These are phyloP conservation scores for Collybia sp. DNA, from an alignment of 768 basidiomycete genomes.

Conservation along the genomic window DNA sequence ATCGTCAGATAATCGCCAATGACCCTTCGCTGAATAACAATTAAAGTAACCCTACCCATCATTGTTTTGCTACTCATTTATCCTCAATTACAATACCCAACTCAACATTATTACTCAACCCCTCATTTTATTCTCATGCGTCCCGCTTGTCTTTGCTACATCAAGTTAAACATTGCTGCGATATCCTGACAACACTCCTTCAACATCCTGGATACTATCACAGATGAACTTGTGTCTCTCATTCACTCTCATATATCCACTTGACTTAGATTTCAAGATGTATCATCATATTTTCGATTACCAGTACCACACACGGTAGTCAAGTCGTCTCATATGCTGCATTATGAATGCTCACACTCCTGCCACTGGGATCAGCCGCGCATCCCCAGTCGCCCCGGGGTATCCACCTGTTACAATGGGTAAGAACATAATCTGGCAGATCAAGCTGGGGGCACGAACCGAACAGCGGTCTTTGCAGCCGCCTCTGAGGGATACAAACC, in stretches of 20 bases:
- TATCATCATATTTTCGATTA: conserved; percentile 12
- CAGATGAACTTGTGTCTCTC: conserved; percentile 12
- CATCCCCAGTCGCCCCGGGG: conserved; percentile 98
- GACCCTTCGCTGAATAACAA: conserved; percentile 60
- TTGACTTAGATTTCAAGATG: conserved; percentile 18
- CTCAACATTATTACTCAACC: conserved; percentile 16
- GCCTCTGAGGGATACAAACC: conserved; percentile 81
- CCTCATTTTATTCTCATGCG: conserved; percentile 10
- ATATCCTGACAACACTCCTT: conserved; percentile 12
- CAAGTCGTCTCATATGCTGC: conserved; percentile 66
- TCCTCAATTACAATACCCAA: conserved; percentile 15
- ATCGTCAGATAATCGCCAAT: conserved; percentile 76
- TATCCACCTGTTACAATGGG: conserved; percentile 62
- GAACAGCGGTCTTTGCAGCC: conserved; percentile 87
- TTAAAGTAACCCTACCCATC: conserved; percentile 21
- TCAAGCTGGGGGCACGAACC: conserved; percentile 42
- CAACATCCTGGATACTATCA: conserved; percentile 7
- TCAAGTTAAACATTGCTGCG: conserved; percentile 13
- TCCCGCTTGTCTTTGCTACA: conserved; percentile 12
- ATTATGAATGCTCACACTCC: conserved; percentile 94
- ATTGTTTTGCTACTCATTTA: conserved; percentile 14
- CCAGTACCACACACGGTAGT: conserved; percentile 9
- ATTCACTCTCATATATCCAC: conserved; percentile 19
- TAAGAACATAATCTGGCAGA: conserved; percentile 5
- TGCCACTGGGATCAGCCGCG: conserved; percentile 87